phyloP scores from a whole-genome alignment of 2,329 filamentous ascomycete species.

The Ascochyta rabiei region DNA sequence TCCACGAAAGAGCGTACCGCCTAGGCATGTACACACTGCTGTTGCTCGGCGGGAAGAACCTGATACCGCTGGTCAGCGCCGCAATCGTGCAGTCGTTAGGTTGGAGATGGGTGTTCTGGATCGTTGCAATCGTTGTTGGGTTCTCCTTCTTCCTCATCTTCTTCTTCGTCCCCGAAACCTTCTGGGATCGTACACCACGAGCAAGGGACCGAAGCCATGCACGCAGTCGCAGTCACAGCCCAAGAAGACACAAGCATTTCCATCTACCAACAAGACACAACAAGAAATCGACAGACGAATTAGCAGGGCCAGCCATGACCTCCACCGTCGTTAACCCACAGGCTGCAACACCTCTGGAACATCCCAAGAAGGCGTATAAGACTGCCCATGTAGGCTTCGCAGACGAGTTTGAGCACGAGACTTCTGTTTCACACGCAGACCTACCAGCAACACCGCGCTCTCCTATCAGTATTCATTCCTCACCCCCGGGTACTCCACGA shows the following conservation, averaged over 20 bases:
- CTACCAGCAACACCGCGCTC: constrained; percentile 18
- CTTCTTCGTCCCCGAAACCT: constrained; percentile 91
- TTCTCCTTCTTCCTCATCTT: constrained; percentile 76
- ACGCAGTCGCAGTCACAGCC: constrained; percentile 41
- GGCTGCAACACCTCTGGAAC: constrained; percentile 5
- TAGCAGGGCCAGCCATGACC: constrained; percentile 5
- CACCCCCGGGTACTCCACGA: constrained; percentile 10
- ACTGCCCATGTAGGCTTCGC: constrained; percentile 61
- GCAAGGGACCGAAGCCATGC: constrained; percentile 48
- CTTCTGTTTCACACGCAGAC: neutral
- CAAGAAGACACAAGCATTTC: constrained; percentile 39
- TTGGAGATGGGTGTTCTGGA: constrained; percentile 94
- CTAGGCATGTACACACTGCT: constrained; percentile 92
- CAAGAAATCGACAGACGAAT: constrained; percentile 23
- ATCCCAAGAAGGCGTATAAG: constrained; percentile 17
- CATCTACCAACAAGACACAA: constrained; percentile 30
- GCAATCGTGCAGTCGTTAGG: constrained; percentile 76
- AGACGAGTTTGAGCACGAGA: constrained; percentile 33
- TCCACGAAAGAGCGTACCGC: constrained; percentile 91
- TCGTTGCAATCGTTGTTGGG: constrained; percentile 80
- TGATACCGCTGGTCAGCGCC: constrained; percentile 86
- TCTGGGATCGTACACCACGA: constrained; percentile 85
- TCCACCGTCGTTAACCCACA: constrained; percentile 5
- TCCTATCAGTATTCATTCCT: constrained; percentile 23
- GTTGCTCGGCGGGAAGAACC: constrained; percentile 87